These are phyloP conservation scores for Suzukiozyma palmioleophila DNA, from an alignment of 1,139 yeast species.

Conservation along the genomic window DNA sequence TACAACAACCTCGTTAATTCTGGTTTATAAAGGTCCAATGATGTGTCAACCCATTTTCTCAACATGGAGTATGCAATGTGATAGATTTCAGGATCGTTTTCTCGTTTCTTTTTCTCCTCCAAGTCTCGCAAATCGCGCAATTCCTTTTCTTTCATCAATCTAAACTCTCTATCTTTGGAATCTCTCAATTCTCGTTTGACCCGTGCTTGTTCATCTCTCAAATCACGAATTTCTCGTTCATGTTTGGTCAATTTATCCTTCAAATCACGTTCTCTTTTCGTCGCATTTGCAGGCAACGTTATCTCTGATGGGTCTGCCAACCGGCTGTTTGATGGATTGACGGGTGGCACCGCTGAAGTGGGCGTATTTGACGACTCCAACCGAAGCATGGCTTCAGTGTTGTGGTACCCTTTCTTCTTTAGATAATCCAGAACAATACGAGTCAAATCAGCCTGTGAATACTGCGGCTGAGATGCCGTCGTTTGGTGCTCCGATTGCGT, in stretches of 20 bases:
- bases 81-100: conserved; percentile 65
- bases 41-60: conserved; percentile 86
- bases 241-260: conserved; percentile 25
- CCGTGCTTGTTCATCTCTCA: conserved; percentile 30
- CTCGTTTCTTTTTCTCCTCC: conserved; percentile 37
- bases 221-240: conserved; percentile 40
- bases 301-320: conserved; percentile 37
- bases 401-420: conserved; percentile 88
- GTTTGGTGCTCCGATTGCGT: conserved; percentile 4
- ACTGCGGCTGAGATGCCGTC: conserved; percentile 28
- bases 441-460: conserved; percentile 75
- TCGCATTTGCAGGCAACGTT: conserved; percentile 6
- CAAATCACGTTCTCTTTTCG: conserved; percentile 22
- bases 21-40: conserved; percentile 87
- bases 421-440: conserved; percentile 88
- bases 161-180: conserved; percentile 36
- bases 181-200: conserved; percentile 39
- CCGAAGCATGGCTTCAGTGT: conserved; percentile 90
- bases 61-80: conserved; percentile 74
- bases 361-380: conserved; percentile 77
- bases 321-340: conserved; percentile 39
- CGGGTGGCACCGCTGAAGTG: conserved; percentile 52
- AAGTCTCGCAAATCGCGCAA: conserved; percentile 37
- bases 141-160: conserved; percentile 39
- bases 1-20: conserved; percentile 79